Evolutionary conservation across 2,329 filamentous ascomycete species (phyloP), one percentile per base, ranked within the genome.

Genomic region (Capronia coronata): DNA sequence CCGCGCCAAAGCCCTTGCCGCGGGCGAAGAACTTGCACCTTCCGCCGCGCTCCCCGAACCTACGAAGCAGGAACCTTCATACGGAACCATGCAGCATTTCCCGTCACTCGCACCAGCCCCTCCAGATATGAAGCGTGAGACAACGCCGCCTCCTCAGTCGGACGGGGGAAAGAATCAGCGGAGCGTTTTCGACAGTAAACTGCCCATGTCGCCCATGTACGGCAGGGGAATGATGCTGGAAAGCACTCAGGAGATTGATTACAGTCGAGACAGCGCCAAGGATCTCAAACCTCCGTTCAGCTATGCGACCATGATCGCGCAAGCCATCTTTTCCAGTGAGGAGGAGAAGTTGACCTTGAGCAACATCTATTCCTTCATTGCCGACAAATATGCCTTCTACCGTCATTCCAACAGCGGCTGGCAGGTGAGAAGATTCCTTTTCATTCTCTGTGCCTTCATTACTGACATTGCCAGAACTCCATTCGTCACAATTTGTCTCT

Each of bases 271-370:
- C 58, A 79, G 83, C 23, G 87, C 90, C 58, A 86, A 86, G 65
- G 88, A 96, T 57, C 80, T 97, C 63, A 98, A 98, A 67, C 94
- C 93, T 1, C 87, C 90, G 39, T 95, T 87, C 67, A 97, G 91
- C 67, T 98, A 98, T 68, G 90, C 93, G 2, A 88, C 94, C 65
- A 82, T 98, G 74, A 98, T 98, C 57, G 93, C 89, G 0, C 93
- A 97, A 69, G 93, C 93, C 1, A 97, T 98, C 56, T 77, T 96
- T 58, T 86, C 86, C 29, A 90, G 85, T 2, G 75, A 81, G 1
- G 89, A 95, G 51, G 85, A 94, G 65, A 94, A 94, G 67, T 76
- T 96, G 46, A 96, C 93, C 2, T 70, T 98, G 41, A 86, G 85
- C 61, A 90, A 87, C 59, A 98, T 98, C 49, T 98, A 98, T 70